Base-by-base conservation (phyloP, 257 asterid species). In the Echium plantagineum region DNA sequence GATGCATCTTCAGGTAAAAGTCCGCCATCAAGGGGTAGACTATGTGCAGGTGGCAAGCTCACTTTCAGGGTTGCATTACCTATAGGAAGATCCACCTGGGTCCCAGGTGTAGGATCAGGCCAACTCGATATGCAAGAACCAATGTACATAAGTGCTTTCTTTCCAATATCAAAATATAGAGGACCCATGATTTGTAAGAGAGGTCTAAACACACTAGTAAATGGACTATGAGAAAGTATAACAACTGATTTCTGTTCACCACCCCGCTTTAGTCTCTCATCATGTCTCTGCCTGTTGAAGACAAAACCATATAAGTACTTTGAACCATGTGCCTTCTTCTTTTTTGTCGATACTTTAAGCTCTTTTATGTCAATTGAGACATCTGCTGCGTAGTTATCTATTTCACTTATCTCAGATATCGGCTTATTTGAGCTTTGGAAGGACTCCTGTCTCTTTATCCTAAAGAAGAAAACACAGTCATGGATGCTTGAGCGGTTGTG, bases 161-260 rank as follows among this genome's bases (percentile, higher is more conserved):
- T 85, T 64, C 99, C 99, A 28, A 89, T 72, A 61, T 89, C 99
- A 60, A 93, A 93, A 80, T 83, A 93, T 73, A 93, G 73, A 18
- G 99, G 99, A 9, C 99, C 99, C 94, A 89, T 75, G 60, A 93
- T 93, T 74, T 93, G 99, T 70, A 93, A 70, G 72, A 93, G 75
- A 46, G 95, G 99, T 72, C 97, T 85, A 81, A 93, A 93, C 52
- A 93, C 94, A 73, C 88, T 73, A 26, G 91, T 75, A 72, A 86
- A 89, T 28, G 99, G 99, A 65, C 74, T 71, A 63, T 84, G 85
- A 30, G 99, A 89, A 72, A 93, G 96, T 76, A 93, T 84, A 15
- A 93, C 97, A 54, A 93, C 95, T 1, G 99, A 89, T 58, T 93
- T 93, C 57, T 93, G 99, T 75, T 93, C 99, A 28, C 99, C 99